Conservation (phyloP, 345 rosid genomes). For the Excoecaria agallocha region DNA sequence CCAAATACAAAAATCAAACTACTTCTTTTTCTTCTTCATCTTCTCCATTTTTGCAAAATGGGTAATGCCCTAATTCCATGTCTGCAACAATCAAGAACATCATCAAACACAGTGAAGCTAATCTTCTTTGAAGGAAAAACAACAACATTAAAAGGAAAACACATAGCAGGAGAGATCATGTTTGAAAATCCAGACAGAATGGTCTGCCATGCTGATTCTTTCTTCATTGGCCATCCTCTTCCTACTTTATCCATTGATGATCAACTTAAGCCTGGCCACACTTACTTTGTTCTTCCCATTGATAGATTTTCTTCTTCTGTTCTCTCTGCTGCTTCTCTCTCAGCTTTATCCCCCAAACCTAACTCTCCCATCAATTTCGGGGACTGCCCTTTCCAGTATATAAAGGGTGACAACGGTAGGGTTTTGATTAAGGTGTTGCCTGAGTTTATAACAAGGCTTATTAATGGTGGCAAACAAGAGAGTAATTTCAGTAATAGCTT, state of each 20-base stretch:
- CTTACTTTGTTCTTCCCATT: constrained; percentile 79
- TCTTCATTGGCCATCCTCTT: constrained; percentile 80
- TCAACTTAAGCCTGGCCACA: constrained; percentile 56
- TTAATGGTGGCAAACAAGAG: constrained; percentile 10
- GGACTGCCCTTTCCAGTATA: constrained; percentile 24
- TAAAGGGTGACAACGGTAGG: constrained; percentile 22
- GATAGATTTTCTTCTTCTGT: constrained; percentile 50
- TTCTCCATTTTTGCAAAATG: constrained; percentile 25
- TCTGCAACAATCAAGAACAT: constrained; percentile 8
- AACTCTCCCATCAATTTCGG: constrained; percentile 42
- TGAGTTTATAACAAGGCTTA: constrained; percentile 19
- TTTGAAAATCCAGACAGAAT: constrained; percentile 76
- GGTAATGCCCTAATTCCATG: constrained; percentile 45
- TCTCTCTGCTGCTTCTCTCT: constrained; percentile 59
- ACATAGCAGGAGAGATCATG: constrained; percentile 91
- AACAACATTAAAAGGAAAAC: constrained; percentile 46
- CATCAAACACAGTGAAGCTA: constrained; percentile 35
- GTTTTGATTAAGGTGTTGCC: constrained; percentile 27
- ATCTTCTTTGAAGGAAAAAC: constrained; percentile 63
- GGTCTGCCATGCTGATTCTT: constrained; percentile 82
- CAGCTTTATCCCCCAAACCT: constrained; percentile 48
- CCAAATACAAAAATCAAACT: not conserved
- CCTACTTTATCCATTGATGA: constrained; percentile 70
- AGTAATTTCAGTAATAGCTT: constrained; percentile 16
- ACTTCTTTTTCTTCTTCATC: not conserved